These are phyloP conservation scores for Torulaspora microellipsoides DNA, from an alignment of 805 yeast species.

Conservation along the genomic window DNA sequence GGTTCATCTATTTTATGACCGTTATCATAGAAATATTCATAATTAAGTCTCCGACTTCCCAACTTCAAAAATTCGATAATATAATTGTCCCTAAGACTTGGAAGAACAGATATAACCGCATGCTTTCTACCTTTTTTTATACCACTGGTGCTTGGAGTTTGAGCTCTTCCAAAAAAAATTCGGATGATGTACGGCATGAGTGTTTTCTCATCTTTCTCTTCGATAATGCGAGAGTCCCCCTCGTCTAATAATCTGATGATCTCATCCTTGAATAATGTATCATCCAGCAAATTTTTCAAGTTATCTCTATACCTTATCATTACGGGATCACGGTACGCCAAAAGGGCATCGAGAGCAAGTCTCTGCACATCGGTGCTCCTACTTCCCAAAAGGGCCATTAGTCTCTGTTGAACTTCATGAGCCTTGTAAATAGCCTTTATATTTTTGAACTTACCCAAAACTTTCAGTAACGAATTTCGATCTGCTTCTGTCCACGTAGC, in stretches of 20 bases:
- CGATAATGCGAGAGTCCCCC: slow-evolving; percentile 50
- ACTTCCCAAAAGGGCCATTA: slow-evolving; percentile 57
- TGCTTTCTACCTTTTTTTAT: slow-evolving; percentile 66
- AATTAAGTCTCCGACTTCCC: slow-evolving; percentile 53
- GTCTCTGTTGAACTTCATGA: slow-evolving; percentile 48
- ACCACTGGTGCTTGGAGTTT: slow-evolving; percentile 61
- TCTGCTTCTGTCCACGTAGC: slow-evolving; percentile 47
- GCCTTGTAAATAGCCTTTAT: slow-evolving; percentile 51
- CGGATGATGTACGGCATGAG: slow-evolving; percentile 73
- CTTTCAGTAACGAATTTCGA: slow-evolving; percentile 51
- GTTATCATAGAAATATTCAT: slow-evolving; percentile 34
- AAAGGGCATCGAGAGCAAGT: slow-evolving; percentile 62
- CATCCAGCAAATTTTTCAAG: slow-evolving; percentile 71
- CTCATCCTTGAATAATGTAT: slow-evolving; percentile 81
- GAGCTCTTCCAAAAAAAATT: slow-evolving; percentile 83
- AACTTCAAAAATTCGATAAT: slow-evolving; percentile 57
- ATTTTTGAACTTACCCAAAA: slow-evolving; percentile 61
- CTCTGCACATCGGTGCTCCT: slow-evolving; percentile 61
- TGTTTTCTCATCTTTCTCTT: slow-evolving; percentile 50
- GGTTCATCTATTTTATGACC: slow-evolving; percentile 19
- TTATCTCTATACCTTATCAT: slow-evolving; percentile 69
- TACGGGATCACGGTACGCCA: slow-evolving; percentile 56
- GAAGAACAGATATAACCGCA: slow-evolving; percentile 62
- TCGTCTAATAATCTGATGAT: slow-evolving; percentile 53
- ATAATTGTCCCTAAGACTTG: slow-evolving; percentile 49